Evolutionary conservation across 2,329 filamentous ascomycete genomes (phyloP).

Genomic region (Madurella mycetomatis): DNA sequence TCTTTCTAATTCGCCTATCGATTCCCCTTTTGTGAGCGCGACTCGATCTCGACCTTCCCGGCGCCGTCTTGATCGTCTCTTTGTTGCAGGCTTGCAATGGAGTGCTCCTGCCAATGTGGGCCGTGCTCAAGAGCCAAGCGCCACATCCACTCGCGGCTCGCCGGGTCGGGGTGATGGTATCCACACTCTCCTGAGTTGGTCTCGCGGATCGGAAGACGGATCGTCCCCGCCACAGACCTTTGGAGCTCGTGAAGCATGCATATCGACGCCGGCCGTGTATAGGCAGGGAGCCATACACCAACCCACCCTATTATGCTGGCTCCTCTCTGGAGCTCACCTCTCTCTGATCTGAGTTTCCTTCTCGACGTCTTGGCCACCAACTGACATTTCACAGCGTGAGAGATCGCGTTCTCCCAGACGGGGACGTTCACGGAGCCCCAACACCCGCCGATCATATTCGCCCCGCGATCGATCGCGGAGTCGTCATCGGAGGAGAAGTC

Average conservation of each 20-base stretch:
- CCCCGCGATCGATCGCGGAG: conserved; percentile 70
- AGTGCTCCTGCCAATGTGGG: conserved; percentile 11
- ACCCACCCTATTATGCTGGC: background rate
- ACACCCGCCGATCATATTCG: conserved; percentile 70
- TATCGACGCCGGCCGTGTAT: background rate
- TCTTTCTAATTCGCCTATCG: conserved; percentile 19
- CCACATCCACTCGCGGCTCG: conserved; percentile 6
- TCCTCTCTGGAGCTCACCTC: background rate
- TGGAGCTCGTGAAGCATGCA: background rate
- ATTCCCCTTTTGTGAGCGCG: background rate
- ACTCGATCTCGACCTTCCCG: background rate
- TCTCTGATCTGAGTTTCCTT: background rate
- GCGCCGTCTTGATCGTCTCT: background rate
- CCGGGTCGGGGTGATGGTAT: conserved; percentile 6
- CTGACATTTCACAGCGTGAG: conserved; percentile 63
- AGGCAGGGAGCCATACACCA: background rate
- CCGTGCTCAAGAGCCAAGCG: conserved; percentile 12
- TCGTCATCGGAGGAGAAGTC: conserved; percentile 73
- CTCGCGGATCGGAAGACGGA: conserved; percentile 5
- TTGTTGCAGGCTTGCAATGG: background rate
- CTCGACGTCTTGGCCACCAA: conserved; percentile 21
- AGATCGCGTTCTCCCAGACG: conserved; percentile 74
- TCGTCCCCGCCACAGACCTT: conserved; percentile 9
- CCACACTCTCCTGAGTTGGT: conserved; percentile 6
- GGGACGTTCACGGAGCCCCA: conserved; percentile 78